These are phyloP conservation scores for Wickerhamiella siamensis DNA, from an alignment of 805 yeast genomes.

Conservation along the genomic window DNA sequence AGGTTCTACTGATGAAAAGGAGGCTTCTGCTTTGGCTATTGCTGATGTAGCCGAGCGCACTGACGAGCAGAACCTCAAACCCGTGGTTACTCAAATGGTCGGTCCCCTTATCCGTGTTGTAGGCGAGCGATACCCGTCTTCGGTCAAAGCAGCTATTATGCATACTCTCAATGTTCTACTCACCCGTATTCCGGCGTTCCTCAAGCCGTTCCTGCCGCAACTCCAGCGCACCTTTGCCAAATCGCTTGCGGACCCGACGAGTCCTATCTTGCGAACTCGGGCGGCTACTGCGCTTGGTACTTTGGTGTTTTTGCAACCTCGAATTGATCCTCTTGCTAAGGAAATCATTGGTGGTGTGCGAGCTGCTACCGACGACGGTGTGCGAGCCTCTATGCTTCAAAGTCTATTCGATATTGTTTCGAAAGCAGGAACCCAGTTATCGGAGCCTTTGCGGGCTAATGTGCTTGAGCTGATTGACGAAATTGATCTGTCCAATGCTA, in stretches of 20 bases:
- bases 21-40: constrained; percentile 73
- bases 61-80: constrained; percentile 53
- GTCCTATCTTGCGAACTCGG: constrained; percentile 58
- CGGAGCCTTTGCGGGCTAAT: constrained; percentile 52
- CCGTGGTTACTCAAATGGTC: constrained; percentile 82
- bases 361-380: constrained; percentile 52
- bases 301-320: constrained; percentile 74
- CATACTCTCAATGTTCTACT: constrained; percentile 68
- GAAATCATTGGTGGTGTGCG: constrained; percentile 67
- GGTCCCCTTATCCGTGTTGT: constrained; percentile 97
- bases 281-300: constrained; percentile 88
- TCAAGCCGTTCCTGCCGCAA: constrained; percentile 94
- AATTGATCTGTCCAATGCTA: constrained; percentile 36
- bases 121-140: constrained; percentile 87
- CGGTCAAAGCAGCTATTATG: constrained; percentile 87
- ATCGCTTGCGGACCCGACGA: constrained; percentile 64
- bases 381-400: constrained; percentile 60
- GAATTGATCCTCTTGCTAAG: constrained; percentile 82
- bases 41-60: constrained; percentile 78
- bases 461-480: constrained; percentile 63
- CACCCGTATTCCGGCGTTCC: constrained; percentile 70
- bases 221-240: constrained; percentile 93
- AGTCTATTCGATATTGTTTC: constrained; percentile 72
- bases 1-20: constrained; percentile 74
- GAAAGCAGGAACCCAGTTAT: constrained; percentile 65